These are phyloP conservation scores for Hibiscus trionum DNA, from an alignment of 345 rosid genomes.

Conservation along the genomic window DNA sequence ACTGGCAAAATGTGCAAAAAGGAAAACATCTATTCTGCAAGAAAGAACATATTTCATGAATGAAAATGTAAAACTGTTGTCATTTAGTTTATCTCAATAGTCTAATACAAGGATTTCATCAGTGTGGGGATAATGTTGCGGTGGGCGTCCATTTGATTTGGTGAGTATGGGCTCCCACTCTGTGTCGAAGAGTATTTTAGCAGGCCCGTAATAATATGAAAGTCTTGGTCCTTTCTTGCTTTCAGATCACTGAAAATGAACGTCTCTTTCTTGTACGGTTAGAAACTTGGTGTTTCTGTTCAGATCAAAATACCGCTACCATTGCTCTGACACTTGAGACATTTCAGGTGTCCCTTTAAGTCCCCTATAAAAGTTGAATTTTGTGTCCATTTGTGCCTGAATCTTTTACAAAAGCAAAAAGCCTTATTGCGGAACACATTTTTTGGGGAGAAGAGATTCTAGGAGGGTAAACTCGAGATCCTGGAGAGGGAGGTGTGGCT, in stretches of 20 bases:
- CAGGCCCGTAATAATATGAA: no score
- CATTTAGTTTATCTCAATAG: no score
- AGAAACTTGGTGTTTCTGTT: neutral
- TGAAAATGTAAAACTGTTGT: no score
- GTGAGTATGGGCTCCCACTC: neutral
- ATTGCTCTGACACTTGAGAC: no score
- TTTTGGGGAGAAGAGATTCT: conserved; percentile 1
- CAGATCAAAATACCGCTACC: neutral
- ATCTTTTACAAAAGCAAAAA: conserved; percentile 16
- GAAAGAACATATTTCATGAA: no score
- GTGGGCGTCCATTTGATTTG: neutral
- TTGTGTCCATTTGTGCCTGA: conserved; percentile 11
- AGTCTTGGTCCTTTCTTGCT: no score
- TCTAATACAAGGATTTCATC: no score
- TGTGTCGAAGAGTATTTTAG: neutral
- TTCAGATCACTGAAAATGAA: conserved; percentile 23
- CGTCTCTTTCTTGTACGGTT: conserved; percentile 9
- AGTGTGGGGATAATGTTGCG: no score
- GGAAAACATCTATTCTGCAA: no score
- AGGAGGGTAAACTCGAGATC: conserved; percentile 19
- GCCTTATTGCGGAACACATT: neutral
- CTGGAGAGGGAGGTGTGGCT: conserved; percentile 16
- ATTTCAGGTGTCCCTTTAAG: conserved; percentile 11
- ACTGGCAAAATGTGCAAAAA: no score
- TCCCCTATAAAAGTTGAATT: conserved; percentile 10